phyloP scores from a whole-genome alignment of 345 rosid species.

The Abelmoschus esculentus region DNA sequence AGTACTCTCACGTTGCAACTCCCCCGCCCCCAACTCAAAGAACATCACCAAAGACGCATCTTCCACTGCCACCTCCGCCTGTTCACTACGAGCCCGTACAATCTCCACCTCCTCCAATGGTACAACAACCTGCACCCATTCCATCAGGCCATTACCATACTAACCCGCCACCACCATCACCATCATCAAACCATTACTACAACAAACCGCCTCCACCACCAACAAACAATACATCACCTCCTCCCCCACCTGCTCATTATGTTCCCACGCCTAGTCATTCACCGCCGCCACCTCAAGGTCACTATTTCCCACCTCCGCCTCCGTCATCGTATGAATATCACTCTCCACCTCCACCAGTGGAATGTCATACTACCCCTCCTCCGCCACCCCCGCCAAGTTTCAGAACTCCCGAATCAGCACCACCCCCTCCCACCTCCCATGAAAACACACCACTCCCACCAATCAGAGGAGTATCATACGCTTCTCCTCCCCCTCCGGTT shows the following conservation, averaged over 20 bases:
- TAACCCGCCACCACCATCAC: slow-evolving; percentile 19
- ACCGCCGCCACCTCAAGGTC: slow-evolving; percentile 7
- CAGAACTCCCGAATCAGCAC: slow-evolving; percentile 17
- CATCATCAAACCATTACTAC: slow-evolving; percentile 17
- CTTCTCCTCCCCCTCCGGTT: not conserved
- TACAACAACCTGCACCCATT: slow-evolving; percentile 15
- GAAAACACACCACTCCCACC: slow-evolving; percentile 45
- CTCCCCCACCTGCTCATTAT: slow-evolving; percentile 17
- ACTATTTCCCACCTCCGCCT: slow-evolving; percentile 22
- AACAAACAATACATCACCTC: slow-evolving; percentile 8
- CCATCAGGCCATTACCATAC: slow-evolving; percentile 22
- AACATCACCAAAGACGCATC: slow-evolving; percentile 24
- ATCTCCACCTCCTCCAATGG: slow-evolving; percentile 12
- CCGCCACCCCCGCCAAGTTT: slow-evolving; percentile 28
- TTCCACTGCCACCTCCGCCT: slow-evolving; percentile 33
- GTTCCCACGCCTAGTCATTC: slow-evolving; percentile 17
- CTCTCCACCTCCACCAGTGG: slow-evolving; percentile 27
- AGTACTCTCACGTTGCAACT: slow-evolving; percentile 9
- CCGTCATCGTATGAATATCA: slow-evolving; percentile 12
- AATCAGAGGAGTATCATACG: slow-evolving; percentile 6
- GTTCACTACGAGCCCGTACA: slow-evolving; percentile 13
- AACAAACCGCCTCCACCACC: slow-evolving; percentile 33
- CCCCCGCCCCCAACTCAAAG: slow-evolving; percentile 26
- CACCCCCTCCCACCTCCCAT: slow-evolving; percentile 12
- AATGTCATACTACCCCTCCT: slow-evolving; percentile 14